phyloP scores from a whole-genome alignment of 208 protist species.

The Trypanosoma boissoni region DNA sequence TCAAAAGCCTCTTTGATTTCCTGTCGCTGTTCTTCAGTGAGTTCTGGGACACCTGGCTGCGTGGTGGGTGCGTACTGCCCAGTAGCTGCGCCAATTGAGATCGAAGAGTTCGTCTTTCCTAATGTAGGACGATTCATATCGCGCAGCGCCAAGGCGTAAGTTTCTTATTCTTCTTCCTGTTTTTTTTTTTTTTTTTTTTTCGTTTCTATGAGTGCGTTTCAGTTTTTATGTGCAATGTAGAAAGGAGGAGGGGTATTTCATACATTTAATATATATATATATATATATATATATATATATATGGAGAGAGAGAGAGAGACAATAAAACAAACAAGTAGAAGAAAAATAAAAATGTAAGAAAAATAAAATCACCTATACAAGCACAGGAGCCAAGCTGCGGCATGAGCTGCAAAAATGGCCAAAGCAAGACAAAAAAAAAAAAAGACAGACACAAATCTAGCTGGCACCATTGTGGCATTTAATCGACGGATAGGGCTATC shows the following conservation, averaged over 20 bases:
- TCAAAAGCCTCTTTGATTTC: conserved; percentile 97
- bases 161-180: too few species aligned
- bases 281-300: too few species aligned
- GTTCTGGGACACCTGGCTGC: conserved; percentile 18
- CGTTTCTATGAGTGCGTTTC: too few species aligned
- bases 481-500: too few species aligned
- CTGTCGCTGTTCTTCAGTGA: conserved; percentile 83
- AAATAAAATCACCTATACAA: not conserved
- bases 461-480: too few species aligned
- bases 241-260: not conserved
- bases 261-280: too few species aligned
- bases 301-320: conserved; percentile 1
- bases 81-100: not conserved
- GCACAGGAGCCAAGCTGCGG: not conserved
- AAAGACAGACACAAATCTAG: not conserved
- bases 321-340: not conserved
- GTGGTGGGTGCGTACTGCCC: conserved; percentile 2
- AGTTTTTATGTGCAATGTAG: too few species aligned
- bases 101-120: not conserved
- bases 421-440: not conserved
- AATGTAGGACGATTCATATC: not conserved
- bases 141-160: too few species aligned
- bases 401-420: not conserved
- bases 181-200: too few species aligned
- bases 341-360: not conserved